These are phyloP conservation scores for Aschersonia sp. DNA, from an alignment of 2,329 filamentous ascomycete genomes.

Conservation along the genomic window DNA sequence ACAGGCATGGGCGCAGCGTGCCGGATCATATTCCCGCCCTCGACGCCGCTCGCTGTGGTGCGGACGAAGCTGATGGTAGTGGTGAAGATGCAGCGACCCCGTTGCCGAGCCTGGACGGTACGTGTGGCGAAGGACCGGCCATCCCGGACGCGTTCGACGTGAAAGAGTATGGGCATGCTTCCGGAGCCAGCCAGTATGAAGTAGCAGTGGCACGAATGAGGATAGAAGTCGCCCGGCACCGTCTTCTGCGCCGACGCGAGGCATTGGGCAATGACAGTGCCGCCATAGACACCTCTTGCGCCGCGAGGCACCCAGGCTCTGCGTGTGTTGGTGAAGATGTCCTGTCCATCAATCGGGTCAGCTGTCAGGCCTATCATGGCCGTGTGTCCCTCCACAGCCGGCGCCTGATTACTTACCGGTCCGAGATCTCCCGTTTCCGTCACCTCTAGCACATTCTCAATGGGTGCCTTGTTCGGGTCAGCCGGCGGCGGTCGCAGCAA, in stretches of 20 bases:
- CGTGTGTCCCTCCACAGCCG: not conserved
- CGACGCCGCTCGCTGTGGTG: slow-evolving; percentile 38
- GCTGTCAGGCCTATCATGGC: not conserved
- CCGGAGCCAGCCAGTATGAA: slow-evolving; percentile 85
- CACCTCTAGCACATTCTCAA: slow-evolving; percentile 82
- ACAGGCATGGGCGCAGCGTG: slow-evolving; percentile 47
- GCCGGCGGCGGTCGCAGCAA: slow-evolving; percentile 55
- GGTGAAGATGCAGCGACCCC: slow-evolving; percentile 83
- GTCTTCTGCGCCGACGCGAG: slow-evolving; percentile 81
- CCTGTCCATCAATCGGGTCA: slow-evolving; percentile 28
- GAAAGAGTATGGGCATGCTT: slow-evolving; percentile 78
- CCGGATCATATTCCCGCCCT: slow-evolving; percentile 28
- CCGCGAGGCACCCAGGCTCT: slow-evolving; percentile 85
- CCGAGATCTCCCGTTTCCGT: slow-evolving; percentile 65
- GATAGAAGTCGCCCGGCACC: slow-evolving; percentile 63
- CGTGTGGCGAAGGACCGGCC: slow-evolving; percentile 81
- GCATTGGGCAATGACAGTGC: slow-evolving; percentile 83
- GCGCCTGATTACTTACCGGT: slow-evolving; percentile 37
- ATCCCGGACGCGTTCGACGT: slow-evolving; percentile 86
- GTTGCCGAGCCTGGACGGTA: slow-evolving; percentile 89
- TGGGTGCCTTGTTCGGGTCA: slow-evolving; percentile 59
- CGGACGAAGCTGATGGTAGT: slow-evolving; percentile 82
- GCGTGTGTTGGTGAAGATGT: slow-evolving; percentile 90
- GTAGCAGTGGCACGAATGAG: slow-evolving; percentile 98
- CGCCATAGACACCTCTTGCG: slow-evolving; percentile 86